A percentile compares a stretch with the other conserved stretches of the same genome.
Evolutionary conservation across 257 asterid genomes (phyloP).

Genomic region (Lantana camara): DNA sequence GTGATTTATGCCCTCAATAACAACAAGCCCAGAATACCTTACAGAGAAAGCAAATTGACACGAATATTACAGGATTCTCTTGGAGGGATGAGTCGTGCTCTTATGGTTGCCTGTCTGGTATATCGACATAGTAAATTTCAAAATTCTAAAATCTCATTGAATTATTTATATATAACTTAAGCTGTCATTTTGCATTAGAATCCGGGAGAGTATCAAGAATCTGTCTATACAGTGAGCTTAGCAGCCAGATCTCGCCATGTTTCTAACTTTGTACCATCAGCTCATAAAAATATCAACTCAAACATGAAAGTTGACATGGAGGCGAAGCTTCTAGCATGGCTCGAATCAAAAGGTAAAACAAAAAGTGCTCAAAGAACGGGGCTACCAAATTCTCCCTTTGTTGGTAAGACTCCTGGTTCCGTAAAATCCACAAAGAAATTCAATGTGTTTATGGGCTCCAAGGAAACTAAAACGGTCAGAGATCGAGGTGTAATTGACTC

Average conservation of each 20-base stretch:
- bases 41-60: conserved; percentile 90
- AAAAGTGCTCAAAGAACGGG: conserved; percentile 55
- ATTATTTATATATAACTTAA: conserved; percentile 2
- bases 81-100: conserved; percentile 84
- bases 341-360: conserved; percentile 82
- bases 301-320: conserved; percentile 75
- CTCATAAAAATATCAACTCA: conserved; percentile 52
- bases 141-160: background rate
- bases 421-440: conserved; percentile 41
- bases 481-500: conserved; percentile 37
- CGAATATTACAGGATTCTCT: conserved; percentile 94
- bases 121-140: background rate
- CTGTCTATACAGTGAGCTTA: conserved; percentile 83
- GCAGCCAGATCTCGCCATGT: conserved; percentile 92
- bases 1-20: conserved; percentile 86
- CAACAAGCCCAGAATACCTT: conserved; percentile 63
- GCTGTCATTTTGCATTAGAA: conserved; percentile 46
- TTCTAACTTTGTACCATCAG: conserved; percentile 50
- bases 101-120: conserved; percentile 96
- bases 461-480: conserved; percentile 40
- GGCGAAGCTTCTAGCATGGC: conserved; percentile 81
- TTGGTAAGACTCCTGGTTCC: conserved; percentile 59
- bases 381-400: conserved; percentile 46
- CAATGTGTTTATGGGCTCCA: conserved; percentile 36
- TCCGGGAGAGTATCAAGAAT: conserved; percentile 94